These are phyloP conservation scores for Seiridium unicorne DNA, from an alignment of 2,329 filamentous ascomycete species.

Conservation along the genomic window DNA sequence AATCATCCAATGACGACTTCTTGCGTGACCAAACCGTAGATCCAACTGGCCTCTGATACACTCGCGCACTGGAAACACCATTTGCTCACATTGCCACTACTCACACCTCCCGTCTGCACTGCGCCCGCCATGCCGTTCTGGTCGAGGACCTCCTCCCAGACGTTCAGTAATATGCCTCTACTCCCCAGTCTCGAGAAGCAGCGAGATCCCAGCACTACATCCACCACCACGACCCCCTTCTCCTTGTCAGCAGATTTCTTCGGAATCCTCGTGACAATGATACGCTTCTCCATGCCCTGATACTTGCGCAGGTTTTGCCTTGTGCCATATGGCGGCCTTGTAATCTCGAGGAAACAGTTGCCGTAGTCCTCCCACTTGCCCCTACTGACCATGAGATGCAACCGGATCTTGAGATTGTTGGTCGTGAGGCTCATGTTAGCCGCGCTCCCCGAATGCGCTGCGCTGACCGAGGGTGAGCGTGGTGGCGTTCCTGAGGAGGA, in stretches of 20 bases:
- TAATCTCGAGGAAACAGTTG: constrained; percentile 78
- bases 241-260: constrained; percentile 50
- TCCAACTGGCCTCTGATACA: constrained; percentile 52
- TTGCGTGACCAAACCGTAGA: constrained; percentile 55
- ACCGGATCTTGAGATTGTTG: constrained; percentile 78
- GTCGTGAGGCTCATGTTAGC: constrained; percentile 60
- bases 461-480: constrained; percentile 57
- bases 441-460: constrained; percentile 42
- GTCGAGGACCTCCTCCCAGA: constrained; percentile 76
- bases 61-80: constrained; percentile 63
- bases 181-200: constrained; percentile 83
- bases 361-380: constrained; percentile 92
- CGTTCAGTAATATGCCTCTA: constrained; percentile 83
- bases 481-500: constrained; percentile 54
- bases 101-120: constrained; percentile 49
- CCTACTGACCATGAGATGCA: constrained; percentile 75
- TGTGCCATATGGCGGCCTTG: constrained; percentile 66
- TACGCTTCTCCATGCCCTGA: constrained; percentile 76
- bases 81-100: constrained; percentile 56
- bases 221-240: constrained; percentile 46
- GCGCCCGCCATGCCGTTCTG: constrained; percentile 55
- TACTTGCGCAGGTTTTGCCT: constrained; percentile 57
- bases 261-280: constrained; percentile 73
- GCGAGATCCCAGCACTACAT: constrained; percentile 80
- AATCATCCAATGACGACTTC: constrained; percentile 43